Conservation (phyloP, 2,329 filamentous ascomycete species). For the Fusarium sp. region DNA sequence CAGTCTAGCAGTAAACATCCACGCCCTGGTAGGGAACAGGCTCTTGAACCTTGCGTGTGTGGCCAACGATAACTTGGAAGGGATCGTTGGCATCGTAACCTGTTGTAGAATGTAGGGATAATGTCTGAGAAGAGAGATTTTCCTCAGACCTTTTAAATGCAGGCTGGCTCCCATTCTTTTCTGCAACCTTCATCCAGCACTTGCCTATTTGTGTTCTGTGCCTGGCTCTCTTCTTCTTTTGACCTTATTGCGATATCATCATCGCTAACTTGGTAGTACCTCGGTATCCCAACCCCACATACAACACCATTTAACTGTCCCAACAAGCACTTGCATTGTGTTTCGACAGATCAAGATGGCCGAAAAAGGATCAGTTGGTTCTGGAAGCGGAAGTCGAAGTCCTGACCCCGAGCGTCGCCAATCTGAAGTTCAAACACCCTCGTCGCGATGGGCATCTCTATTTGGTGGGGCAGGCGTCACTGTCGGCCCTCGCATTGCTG, state of each 20-base stretch:
- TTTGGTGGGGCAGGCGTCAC: slow-evolving; percentile 56
- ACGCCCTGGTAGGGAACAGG: slow-evolving; percentile 11
- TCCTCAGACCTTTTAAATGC: slow-evolving; percentile 31
- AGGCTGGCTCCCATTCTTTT: slow-evolving; percentile 11
- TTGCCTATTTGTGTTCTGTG: slow-evolving; percentile 16
- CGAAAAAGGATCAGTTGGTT: slow-evolving; percentile 40
- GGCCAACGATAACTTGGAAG: slow-evolving; percentile 23
- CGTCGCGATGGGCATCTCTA: slow-evolving; percentile 49
- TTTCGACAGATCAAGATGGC: slow-evolving; percentile 40
- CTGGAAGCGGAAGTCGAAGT: slow-evolving; percentile 25
- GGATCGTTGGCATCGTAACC: slow-evolving; percentile 20
- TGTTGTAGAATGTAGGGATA: slow-evolving; percentile 13
- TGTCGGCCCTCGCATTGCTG: slow-evolving; percentile 65
- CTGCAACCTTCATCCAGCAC: slow-evolving; percentile 7
- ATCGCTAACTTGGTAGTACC: neutral
- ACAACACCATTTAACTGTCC: neutral
- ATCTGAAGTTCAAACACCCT: slow-evolving; percentile 32
- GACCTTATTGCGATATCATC: slow-evolving; percentile 1
- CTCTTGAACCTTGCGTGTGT: slow-evolving; percentile 26
- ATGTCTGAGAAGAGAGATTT: slow-evolving; percentile 19
- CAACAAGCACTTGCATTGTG: neutral
- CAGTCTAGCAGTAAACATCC: slow-evolving; percentile 9
- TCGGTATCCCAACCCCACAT: neutral
- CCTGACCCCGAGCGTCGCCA: slow-evolving; percentile 43
- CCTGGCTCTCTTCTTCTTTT: slow-evolving; percentile 12